Base-by-base conservation (phyloP, 805 yeast species). In the Saccharomycopsis selenospora region DNA sequence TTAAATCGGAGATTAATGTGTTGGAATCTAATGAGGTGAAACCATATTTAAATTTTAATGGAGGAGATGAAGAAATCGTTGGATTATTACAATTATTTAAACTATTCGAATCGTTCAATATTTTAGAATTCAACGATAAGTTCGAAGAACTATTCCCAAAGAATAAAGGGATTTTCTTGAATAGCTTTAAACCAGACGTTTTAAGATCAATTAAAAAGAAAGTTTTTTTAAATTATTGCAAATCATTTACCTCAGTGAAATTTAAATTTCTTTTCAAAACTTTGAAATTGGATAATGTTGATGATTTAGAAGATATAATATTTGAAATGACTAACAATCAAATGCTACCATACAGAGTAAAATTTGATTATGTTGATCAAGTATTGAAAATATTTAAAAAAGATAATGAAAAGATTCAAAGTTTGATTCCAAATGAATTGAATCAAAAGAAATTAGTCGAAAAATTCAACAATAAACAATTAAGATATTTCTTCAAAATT, bases 1-100 rank as follows among this genome's bases (percentile, higher is more conserved):
- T 79, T n/a, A 81, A 80, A 47, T 78, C 73, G 40, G 81, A 77
- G 53, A 76, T 84, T 47, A 79, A 81, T 57, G 86, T 87, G 1
- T 82, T 84, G 56, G 84, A 80, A 53, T 76, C 86, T 0, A 85
- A 79, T 57, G 91, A 84, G 61, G 80, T 85, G 1, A 73, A 72
- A 56, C 76, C 80, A 4, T 79, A 75, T 58, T 44, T 53, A 53
- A 44, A 49, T 2, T 25, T n/a, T 10, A 46, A 45, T n/a, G 49
- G 45, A 3, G 36, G 40, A 18, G 48, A 43, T 36, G 43, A 46
- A n/a, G 49, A 46, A 26, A 29, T 26, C 4, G 36, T 22, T 3
- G 14, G 29, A 20, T 43, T 49, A 24, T 25, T 49, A 8, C 29
- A 43, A 13, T 36, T 46, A 14, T 29, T 45, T 7, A 27, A 43